phyloP scores from a whole-genome alignment of 495 filamentous ascomycete species.

The Xylaria intraflava region DNA sequence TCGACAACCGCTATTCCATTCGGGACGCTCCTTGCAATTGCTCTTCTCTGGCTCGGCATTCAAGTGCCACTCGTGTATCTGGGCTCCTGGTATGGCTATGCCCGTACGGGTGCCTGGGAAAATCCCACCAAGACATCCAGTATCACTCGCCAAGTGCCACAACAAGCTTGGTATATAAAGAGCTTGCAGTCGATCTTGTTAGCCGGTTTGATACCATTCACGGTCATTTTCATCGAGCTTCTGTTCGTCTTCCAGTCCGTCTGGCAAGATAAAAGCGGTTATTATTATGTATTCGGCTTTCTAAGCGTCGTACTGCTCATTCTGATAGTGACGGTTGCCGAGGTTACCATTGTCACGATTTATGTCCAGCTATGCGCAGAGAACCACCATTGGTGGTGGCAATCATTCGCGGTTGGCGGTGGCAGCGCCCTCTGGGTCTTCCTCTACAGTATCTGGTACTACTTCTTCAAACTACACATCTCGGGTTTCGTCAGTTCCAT shows the following conservation, averaged over 20 bases:
- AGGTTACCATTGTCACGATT: slow-evolving; percentile 84
- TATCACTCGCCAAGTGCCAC: slow-evolving; percentile 68
- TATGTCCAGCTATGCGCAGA: slow-evolving; percentile 83
- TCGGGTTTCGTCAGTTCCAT: slow-evolving; percentile 72
- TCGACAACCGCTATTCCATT: slow-evolving; percentile 90
- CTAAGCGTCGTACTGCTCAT: slow-evolving; percentile 69
- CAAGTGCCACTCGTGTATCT: slow-evolving; percentile 85
- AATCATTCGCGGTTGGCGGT: slow-evolving; percentile 77
- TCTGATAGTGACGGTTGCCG: slow-evolving; percentile 69
- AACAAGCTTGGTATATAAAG: slow-evolving; percentile 73
- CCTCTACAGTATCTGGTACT: slow-evolving; percentile 82
- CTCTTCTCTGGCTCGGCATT: slow-evolving; percentile 80
- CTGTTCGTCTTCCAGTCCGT: slow-evolving; percentile 87
- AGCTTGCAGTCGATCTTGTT: slow-evolving; percentile 57
- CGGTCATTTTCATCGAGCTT: slow-evolving; percentile 89
- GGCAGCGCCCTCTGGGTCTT: slow-evolving; percentile 82
- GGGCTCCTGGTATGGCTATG: slow-evolving; percentile 75
- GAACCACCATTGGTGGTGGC: slow-evolving; percentile 97
- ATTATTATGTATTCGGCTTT: slow-evolving; percentile 95
- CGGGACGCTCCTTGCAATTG: slow-evolving; percentile 68
- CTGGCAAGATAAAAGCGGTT: slow-evolving; percentile 90
- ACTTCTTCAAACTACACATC: slow-evolving; percentile 74
- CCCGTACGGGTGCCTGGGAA: slow-evolving; percentile 62
- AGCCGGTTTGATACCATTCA: slow-evolving; percentile 82
- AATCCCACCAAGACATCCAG: slow-evolving; percentile 79